Evolutionary conservation across 78 protist species (phyloP).

Genomic region (Protostelium mycophagum): DNA sequence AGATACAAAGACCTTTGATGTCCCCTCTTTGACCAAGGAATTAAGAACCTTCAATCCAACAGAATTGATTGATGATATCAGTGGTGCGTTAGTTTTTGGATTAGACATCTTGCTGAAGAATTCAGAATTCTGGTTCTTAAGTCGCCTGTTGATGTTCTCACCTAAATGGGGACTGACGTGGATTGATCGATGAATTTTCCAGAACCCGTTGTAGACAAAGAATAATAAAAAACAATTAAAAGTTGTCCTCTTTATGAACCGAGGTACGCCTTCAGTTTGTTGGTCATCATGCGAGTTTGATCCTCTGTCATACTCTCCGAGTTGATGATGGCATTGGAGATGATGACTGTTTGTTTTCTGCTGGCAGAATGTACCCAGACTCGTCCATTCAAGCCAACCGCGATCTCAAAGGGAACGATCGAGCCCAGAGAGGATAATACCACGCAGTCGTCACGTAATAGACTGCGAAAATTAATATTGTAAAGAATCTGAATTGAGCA

Average conservation of each 20-base stretch:
- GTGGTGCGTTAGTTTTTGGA: no score
- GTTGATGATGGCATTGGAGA: slow-evolving; percentile 49
- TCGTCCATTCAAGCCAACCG: slow-evolving; percentile 78
- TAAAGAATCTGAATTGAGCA: neutral
- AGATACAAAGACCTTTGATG: neutral
- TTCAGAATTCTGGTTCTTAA: no score
- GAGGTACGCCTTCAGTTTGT: neutral
- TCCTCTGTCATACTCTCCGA: slow-evolving; percentile 41
- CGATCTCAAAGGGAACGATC: slow-evolving; percentile 59
- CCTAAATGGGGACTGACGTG: no score
- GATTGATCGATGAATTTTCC: no score
- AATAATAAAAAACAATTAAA: no score
- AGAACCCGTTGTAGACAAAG: no score
- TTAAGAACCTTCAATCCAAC: neutral
- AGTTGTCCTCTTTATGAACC: neutral
- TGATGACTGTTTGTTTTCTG: slow-evolving; percentile 11
- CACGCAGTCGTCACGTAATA: slow-evolving; percentile 35
- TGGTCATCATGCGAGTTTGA: slow-evolving; percentile 8
- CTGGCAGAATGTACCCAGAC: slow-evolving; percentile 66
- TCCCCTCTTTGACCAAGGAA: neutral
- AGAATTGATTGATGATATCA: neutral
- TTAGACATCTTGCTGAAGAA: no score
- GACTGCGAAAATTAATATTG: slow-evolving; percentile 7
- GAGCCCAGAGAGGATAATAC: slow-evolving; percentile 52
- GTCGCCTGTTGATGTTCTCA: no score